Base-by-base conservation (phyloP, 768 basidiomycete species). In the Leccinum longicurvipes region DNA sequence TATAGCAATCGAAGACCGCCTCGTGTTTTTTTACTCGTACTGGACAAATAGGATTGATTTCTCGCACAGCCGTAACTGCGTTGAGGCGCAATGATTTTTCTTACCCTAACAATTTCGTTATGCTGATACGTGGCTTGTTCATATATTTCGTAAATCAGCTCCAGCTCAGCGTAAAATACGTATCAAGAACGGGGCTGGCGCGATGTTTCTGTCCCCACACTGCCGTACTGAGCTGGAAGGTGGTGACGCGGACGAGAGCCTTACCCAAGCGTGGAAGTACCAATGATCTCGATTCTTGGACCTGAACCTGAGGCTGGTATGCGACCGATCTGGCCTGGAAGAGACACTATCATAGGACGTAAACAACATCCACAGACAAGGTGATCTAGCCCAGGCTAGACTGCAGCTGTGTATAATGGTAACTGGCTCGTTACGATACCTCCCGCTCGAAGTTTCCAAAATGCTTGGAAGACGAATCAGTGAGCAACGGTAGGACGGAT, bases 1-100 rank as follows among this genome's bases (percentile, higher is more conserved):
- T 32, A 44, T 64, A 39, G 32, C 31, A 21, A 57, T 39, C 27
- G 25, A 53, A 52, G 39, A 19, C 48, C 39, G 27, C 54, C 48
- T 52, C 36, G 53, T 64, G 42, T 53, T 54, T 61, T 15, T 57
- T 61, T 53, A 53, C 42, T 54, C 44, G 44, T 45, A 15, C 47
- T 59, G 55, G 56, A 42, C 46, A 56, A 63, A 34, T 14, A n/a
- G 25, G 23, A n/a, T 39, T 19, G n/a, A 19, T 39, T 41, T 41
- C 39, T 41, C n/a, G 19, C 36, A 39, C 4, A 12, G 19, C 19
- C 39, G 39, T 19, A n/a, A 9, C 36, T 39, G 12, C 42, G 29
- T 25, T 27, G 44, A 39, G 29, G 53, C 36, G 42, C 53, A 25
- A 10, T 52, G 19, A 14, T 29, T 15, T 19, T 27, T n/a, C 50